phyloP scores from a whole-genome alignment of 1,139 yeast genomes.

The Sugiyamaella japonica region DNA sequence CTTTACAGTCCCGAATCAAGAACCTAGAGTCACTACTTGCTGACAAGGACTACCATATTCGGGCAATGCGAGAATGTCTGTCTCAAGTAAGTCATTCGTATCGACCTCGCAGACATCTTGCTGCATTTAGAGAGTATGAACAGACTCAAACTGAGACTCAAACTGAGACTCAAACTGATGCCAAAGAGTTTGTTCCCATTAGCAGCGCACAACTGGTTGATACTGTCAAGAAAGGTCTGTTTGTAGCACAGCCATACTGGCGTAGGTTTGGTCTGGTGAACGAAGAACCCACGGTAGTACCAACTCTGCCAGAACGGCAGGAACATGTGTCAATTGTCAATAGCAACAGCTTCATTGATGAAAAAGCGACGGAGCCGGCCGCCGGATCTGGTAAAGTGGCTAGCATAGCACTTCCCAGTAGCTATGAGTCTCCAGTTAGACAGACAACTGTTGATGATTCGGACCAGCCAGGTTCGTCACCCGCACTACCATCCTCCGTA shows the following conservation, averaged over 20 bases:
- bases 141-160: too few species aligned
- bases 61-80: slow-evolving; percentile 19
- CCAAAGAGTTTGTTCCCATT: neutral
- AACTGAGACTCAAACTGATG: neutral
- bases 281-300: neutral
- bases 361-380: neutral
- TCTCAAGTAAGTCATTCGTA: slow-evolving; percentile 19
- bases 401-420: neutral
- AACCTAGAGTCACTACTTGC: slow-evolving; percentile 17
- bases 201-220: neutral
- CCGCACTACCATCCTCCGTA: neutral
- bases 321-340: neutral
- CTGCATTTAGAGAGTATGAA: slow-evolving; percentile 10
- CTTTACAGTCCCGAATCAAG: slow-evolving; percentile 12
- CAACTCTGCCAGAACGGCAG: neutral
- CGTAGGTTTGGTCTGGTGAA: neutral
- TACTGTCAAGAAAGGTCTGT: neutral
- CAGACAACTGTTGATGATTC: neutral
- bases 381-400: too few species aligned
- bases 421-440: neutral
- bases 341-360: neutral
- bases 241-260: slow-evolving; percentile 2
- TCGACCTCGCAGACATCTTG: slow-evolving; percentile 18
- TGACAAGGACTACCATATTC: slow-evolving; percentile 28
- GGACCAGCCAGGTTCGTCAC: neutral